Evolutionary conservation across 495 filamentous ascomycete genomes (phyloP).

Genomic region (Aspergillus hancockii): DNA sequence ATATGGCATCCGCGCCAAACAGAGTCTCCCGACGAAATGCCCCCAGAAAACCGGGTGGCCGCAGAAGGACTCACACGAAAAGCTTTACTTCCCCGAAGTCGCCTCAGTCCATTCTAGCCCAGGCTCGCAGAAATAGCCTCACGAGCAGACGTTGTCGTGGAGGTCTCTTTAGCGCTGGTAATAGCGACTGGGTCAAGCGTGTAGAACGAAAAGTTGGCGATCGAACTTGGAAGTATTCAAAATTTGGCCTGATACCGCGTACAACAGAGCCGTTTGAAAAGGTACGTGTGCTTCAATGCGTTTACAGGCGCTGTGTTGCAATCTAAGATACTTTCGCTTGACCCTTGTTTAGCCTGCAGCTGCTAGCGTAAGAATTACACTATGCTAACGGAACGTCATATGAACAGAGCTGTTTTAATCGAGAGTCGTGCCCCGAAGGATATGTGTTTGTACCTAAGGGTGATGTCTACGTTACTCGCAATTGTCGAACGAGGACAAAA

Average conservation of each 20-base stretch:
- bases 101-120: slow-evolving; percentile 12
- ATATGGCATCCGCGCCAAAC: slow-evolving; percentile 6
- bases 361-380: slow-evolving; percentile 7
- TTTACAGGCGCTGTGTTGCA: not conserved
- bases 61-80: slow-evolving; percentile 6
- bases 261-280: slow-evolving; percentile 24
- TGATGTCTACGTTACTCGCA: slow-evolving; percentile 50
- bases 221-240: slow-evolving; percentile 15
- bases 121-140: slow-evolving; percentile 10
- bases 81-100: slow-evolving; percentile 12
- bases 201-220: slow-evolving; percentile 2
- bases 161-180: slow-evolving; percentile 1
- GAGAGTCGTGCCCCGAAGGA: slow-evolving; percentile 25
- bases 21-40: slow-evolving; percentile 5
- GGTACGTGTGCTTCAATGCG: slow-evolving; percentile 12
- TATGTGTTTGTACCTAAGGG: slow-evolving; percentile 56
- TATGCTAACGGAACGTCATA: slow-evolving; percentile 7
- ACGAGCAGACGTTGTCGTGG: slow-evolving; percentile 6
- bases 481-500: slow-evolving; percentile 49
- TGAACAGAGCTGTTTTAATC: slow-evolving; percentile 34
- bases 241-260: slow-evolving; percentile 12
- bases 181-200: slow-evolving; percentile 6
- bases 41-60: slow-evolving; percentile 2
- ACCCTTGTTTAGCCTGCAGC: slow-evolving; percentile 13
- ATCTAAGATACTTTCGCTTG: not conserved